Conservation (phyloP, 371 early-diverging fungal species). For the Gilbertella persicaria region DNA sequence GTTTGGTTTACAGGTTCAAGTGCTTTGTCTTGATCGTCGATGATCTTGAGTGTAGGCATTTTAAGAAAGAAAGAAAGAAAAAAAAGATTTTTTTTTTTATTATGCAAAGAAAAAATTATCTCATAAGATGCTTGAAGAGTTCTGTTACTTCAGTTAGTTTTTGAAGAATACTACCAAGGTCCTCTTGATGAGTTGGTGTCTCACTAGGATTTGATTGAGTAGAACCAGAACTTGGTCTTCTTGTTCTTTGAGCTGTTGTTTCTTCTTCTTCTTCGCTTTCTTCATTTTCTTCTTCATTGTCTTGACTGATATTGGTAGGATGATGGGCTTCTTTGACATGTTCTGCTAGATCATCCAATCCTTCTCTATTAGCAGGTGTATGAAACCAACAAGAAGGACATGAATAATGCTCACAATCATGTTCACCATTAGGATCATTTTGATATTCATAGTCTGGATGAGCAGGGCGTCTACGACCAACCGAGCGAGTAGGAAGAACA, state of each 20-base stretch:
- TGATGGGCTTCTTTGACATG: not conserved
- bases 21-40: constrained; percentile 5
- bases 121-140: not conserved
- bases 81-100: not conserved
- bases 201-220: too few relatives aligned
- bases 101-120: not conserved
- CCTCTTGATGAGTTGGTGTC: too few relatives aligned
- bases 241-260: not conserved
- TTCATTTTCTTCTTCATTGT: not conserved
- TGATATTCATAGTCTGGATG: not conserved
- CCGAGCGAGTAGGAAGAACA: constrained; percentile 1
- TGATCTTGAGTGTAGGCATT: constrained; percentile 14
- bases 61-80: constrained; percentile 1
- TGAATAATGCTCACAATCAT: constrained; percentile 6
- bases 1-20: constrained; percentile 22
- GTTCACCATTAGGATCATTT: not conserved
- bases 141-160: not conserved
- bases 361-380: not conserved
- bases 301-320: not conserved
- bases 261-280: not conserved
- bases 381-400: constrained; percentile 19
- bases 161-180: not conserved
- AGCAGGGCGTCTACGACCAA: constrained; percentile 6
- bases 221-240: too few relatives aligned
- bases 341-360: not conserved